Evolutionary conservation across 768 basidiomycete genomes (phyloP).

Genomic region (Kockovaella imperatae): DNA sequence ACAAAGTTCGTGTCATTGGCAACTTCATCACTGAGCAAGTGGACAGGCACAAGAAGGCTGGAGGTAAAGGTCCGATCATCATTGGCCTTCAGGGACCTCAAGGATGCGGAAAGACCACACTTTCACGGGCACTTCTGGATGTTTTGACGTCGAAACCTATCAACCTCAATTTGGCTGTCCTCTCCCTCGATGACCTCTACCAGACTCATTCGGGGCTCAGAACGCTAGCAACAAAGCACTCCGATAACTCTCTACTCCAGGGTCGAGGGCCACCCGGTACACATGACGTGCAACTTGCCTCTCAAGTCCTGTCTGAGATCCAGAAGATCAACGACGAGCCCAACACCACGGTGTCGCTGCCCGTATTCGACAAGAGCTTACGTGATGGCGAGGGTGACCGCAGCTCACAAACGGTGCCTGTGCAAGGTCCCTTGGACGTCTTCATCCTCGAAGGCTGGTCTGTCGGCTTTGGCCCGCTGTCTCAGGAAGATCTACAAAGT

Average conservation of each 20-base stretch:
- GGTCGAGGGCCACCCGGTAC: slow-evolving; percentile 93
- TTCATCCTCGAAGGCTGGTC: slow-evolving; percentile 96
- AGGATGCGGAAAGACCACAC: slow-evolving; percentile 79
- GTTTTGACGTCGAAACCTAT: slow-evolving; percentile 36
- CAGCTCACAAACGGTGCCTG: slow-evolving; percentile 47
- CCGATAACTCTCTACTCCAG: slow-evolving; percentile 59
- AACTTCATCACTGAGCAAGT: slow-evolving; percentile 23
- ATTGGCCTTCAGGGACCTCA: slow-evolving; percentile 88
- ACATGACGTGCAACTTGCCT: slow-evolving; percentile 69
- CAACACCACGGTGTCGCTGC: slow-evolving; percentile 38
- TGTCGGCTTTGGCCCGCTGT: slow-evolving; percentile 52
- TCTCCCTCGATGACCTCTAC: slow-evolving; percentile 59
- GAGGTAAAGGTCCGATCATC: slow-evolving; percentile 55
- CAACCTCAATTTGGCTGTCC: slow-evolving; percentile 28
- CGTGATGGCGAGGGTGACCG: slow-evolving; percentile 79
- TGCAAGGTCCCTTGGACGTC: slow-evolving; percentile 60
- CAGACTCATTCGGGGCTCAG: slow-evolving; percentile 60
- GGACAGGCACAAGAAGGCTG: slow-evolving; percentile 9
- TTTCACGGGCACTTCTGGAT: slow-evolving; percentile 56
- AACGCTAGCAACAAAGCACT: slow-evolving; percentile 53
- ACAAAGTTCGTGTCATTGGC: slow-evolving; percentile 28
- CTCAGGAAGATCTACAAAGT: slow-evolving; percentile 1
- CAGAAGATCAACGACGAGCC: slow-evolving; percentile 45
- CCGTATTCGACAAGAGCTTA: slow-evolving; percentile 80
- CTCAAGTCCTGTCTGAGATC: slow-evolving; percentile 52